These are phyloP conservation scores for Macrotyloma uniflorum DNA, from an alignment of 306 rosid genomes.

Conservation along the genomic window DNA sequence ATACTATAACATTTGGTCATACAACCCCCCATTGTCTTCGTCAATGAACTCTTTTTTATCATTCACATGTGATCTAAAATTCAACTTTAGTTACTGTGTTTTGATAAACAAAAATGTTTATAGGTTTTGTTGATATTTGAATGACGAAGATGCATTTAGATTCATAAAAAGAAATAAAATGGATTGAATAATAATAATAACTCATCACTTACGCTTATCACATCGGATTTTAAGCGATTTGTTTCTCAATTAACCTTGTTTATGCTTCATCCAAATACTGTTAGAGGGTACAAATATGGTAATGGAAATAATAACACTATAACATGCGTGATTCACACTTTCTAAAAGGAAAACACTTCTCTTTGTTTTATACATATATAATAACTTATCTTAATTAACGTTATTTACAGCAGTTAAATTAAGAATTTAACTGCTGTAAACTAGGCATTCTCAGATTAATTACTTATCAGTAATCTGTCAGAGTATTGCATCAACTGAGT, in stretches of 20 bases:
- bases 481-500: too few relatives aligned
- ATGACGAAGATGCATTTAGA: not conserved
- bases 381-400: too few relatives aligned
- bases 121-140: not conserved
- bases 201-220: slow-evolving; percentile 8
- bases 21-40: not conserved
- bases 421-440: too few relatives aligned
- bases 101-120: not conserved
- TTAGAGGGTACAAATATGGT: slow-evolving; percentile 13
- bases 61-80: not conserved
- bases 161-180: not conserved
- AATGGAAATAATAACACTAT: not conserved
- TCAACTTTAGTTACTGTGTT: not conserved
- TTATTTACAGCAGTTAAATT: too few relatives aligned
- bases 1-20: not conserved
- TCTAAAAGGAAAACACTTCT: too few relatives aligned
- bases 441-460: too few relatives aligned
- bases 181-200: not conserved
- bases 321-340: not conserved
- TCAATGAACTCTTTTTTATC: not conserved
- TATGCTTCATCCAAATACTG: not conserved
- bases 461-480: too few relatives aligned
- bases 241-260: slow-evolving; percentile 9
- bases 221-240: slow-evolving; percentile 36
- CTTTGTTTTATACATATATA: too few relatives aligned